phyloP scores from a whole-genome alignment of 129 eudicot species.

The Escallonia herrerae region DNA sequence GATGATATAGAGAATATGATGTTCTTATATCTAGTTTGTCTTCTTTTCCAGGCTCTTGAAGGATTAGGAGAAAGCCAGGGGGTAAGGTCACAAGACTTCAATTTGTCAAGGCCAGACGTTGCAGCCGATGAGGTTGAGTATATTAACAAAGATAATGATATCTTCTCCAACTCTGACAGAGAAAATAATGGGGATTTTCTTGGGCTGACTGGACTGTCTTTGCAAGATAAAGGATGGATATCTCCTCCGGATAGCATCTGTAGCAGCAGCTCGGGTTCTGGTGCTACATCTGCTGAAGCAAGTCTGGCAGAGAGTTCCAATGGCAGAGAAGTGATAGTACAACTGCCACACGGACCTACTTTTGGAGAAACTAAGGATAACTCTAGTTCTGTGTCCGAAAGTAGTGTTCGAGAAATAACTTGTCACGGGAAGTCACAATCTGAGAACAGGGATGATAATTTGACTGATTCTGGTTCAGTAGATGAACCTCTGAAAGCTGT shows the following conservation, averaged over 20 bases:
- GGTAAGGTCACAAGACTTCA: slow-evolving; percentile 53
- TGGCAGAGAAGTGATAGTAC: slow-evolving; percentile 35
- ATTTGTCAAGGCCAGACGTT: slow-evolving; percentile 37
- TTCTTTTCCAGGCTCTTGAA: slow-evolving; percentile 73
- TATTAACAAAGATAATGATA: slow-evolving; percentile 36
- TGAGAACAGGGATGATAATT: slow-evolving; percentile 27
- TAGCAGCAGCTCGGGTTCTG: slow-evolving; percentile 58
- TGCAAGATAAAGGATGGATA: slow-evolving; percentile 83
- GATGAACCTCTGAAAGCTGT: slow-evolving; percentile 19
- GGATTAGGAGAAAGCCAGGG: slow-evolving; percentile 85
- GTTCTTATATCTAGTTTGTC: neutral
- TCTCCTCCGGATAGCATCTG: slow-evolving; percentile 83
- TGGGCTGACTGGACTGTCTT: slow-evolving; percentile 24
- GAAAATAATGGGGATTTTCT: slow-evolving; percentile 37
- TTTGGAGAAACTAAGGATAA: slow-evolving; percentile 27
- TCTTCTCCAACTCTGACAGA: slow-evolving; percentile 31
- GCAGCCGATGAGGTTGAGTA: slow-evolving; percentile 33
- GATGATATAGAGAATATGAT: too few relatives aligned
- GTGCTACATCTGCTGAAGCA: slow-evolving; percentile 43
- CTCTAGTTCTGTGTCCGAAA: slow-evolving; percentile 19
- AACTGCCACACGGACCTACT: slow-evolving; percentile 25
- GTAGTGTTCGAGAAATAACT: slow-evolving; percentile 5
- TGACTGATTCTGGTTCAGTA: slow-evolving; percentile 11
- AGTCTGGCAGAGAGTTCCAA: slow-evolving; percentile 42
- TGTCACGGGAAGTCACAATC: slow-evolving; percentile 17